Evolutionary conservation across 306 rosid species (phyloP).

Genomic region (Pyrus betulifolia): DNA sequence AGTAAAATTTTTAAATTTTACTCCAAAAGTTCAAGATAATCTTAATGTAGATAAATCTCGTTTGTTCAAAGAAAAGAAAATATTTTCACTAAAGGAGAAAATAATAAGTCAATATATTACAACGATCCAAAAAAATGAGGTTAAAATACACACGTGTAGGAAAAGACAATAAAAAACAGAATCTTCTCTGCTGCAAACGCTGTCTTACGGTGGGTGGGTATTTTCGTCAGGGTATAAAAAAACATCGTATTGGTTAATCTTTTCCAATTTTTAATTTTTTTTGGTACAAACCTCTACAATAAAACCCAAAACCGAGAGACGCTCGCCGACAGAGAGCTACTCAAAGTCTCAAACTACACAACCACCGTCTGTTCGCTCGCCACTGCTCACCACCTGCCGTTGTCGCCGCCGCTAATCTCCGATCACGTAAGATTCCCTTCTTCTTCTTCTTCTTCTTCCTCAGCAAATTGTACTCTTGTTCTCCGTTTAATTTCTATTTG

Average conservation of each 20-base stretch:
- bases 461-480: background rate
- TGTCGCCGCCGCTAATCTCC: background rate
- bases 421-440: background rate
- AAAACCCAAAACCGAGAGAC: background rate
- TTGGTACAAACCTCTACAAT: background rate
- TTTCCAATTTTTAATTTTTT: background rate
- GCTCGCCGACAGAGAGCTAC: too few species aligned
- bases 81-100: too few species aligned
- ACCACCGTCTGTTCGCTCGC: background rate
- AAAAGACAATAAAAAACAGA: too few species aligned
- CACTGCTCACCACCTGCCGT: background rate
- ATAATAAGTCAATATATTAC: too few species aligned
- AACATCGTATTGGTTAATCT: background rate
- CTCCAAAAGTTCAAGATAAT: rapidly evolving
- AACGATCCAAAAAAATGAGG: too few species aligned
- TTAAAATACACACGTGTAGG: too few species aligned
- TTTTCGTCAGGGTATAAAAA: background rate
- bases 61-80: too few species aligned
- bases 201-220: background rate
- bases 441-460: background rate
- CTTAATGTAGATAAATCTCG: too few species aligned
- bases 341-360: background rate
- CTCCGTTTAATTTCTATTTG: background rate
- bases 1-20: too few species aligned
- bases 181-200: too few species aligned